Evolutionary conservation across 495 filamentous ascomycete species (phyloP).

Genomic region (Aspergillus homomorphus): DNA sequence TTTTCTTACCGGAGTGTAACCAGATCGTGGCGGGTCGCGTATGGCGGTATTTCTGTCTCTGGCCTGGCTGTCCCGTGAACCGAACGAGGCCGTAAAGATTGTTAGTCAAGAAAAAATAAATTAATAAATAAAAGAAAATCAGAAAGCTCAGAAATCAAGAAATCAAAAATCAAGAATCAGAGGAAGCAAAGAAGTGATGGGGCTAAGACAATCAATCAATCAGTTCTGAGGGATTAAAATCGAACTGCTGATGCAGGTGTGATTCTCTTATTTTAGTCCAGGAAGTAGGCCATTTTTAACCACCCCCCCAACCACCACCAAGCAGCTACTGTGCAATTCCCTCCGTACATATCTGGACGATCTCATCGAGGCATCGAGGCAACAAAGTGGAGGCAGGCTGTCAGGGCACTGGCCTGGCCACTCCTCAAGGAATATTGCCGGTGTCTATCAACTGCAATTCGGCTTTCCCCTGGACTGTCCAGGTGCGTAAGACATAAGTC

Average conservation of each 20-base stretch:
- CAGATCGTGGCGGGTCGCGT: slow-evolving; percentile 23
- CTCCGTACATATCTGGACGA: not conserved
- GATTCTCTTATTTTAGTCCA: not conserved
- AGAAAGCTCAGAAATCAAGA: not conserved
- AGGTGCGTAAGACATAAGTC: too few relatives aligned
- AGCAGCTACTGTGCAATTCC: too few relatives aligned
- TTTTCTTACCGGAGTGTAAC: slow-evolving; percentile 23
- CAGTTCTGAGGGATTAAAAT: not conserved
- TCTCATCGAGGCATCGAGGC: slow-evolving; percentile 19
- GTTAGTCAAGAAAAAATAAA: too few relatives aligned
- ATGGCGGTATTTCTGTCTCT: slow-evolving; percentile 11
- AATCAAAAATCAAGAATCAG: not conserved
- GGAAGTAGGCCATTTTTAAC: too few relatives aligned
- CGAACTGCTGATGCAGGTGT: not conserved
- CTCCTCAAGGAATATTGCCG: not conserved
- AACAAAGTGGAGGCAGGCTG: slow-evolving; percentile 14
- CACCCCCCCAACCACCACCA: too few relatives aligned
- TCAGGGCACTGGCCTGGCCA: slow-evolving; percentile 15
- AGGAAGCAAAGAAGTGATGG: not conserved
- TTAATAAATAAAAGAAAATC: slow-evolving; percentile 1
- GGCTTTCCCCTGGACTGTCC: too few relatives aligned
- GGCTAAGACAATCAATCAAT: not conserved
- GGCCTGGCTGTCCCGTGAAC: slow-evolving; percentile 1
- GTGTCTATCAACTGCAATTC: not conserved
- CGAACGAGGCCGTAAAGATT: not conserved